Evolutionary conservation across 2,329 filamentous ascomycete species (phyloP), one percentile per base, ranked within the genome.

Genomic region (Phialocephala subalpina): DNA sequence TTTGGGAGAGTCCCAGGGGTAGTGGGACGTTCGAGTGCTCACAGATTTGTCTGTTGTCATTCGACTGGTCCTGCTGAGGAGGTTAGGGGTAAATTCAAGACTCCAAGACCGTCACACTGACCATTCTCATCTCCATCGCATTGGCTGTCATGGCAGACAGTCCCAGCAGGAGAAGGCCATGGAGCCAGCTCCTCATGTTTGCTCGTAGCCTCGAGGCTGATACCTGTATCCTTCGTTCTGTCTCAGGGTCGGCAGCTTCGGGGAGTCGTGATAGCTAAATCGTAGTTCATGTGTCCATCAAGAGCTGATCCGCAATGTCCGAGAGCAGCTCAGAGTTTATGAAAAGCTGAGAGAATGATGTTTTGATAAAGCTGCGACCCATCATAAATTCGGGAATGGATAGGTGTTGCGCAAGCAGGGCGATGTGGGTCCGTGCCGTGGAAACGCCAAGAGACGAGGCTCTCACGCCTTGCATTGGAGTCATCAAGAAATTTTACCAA

Each of bases 11-110:
- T 33, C 29, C 29, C 29, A 33, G 29, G 29, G 29, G 29, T 9
- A 33, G 29, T 9, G 29, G 29, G 29, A 33, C 29, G 9, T 33
- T 33, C 29, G 29, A 4, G 9, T 33, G 29, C 29, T 33, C 29
- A 33, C 29, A 33, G 29, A 33, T 87, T 82, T 97, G 92, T 75
- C 89, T 85, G 76, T 95, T 92, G 40, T 90, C 86, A 60, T 92
- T 87, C 63, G 89, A 87, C 77, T 96, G 86, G 78, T 93, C 90
- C 92, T 97, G 63, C 36, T 35, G 18, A 3, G 6, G 5, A 53
- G 25, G 49, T 53, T 29, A 53, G 27, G 9, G 27, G 35, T 65
- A 16, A 62, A 33, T 33, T 36, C 47, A 22, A 47, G 25, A 22
- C 56, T 22, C 29, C 27, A 49, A 53, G 20, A 16, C 45, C 5